Conservation (phyloP, 495 filamentous ascomycete species). For the Neurospora hispaniola region DNA sequence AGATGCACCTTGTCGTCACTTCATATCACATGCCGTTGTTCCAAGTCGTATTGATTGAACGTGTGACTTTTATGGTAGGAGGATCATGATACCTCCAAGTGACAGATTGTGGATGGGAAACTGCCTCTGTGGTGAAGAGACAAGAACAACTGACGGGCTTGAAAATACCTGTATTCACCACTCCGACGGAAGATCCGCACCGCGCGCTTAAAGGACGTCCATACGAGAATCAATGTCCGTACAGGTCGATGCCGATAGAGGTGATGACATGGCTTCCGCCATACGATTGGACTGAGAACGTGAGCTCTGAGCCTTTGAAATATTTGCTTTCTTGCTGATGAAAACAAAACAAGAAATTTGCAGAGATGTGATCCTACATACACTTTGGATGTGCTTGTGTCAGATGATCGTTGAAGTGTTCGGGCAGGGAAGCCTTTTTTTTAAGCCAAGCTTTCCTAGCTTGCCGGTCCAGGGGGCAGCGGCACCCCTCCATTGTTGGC, state of each 20-base stretch:
- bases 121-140: not conserved
- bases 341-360: not conserved
- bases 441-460: not conserved
- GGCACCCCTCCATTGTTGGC: not conserved
- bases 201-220: not conserved
- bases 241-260: not conserved
- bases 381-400: not conserved
- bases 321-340: not conserved
- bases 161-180: not conserved
- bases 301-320: not conserved
- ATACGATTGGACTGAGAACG: not conserved
- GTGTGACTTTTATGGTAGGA: slow-evolving; percentile 6
- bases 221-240: not conserved
- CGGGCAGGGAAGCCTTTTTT: not conserved
- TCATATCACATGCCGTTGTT: slow-evolving; percentile 12
- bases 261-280: not conserved
- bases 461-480: not conserved
- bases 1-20: slow-evolving; percentile 11
- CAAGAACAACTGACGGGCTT: not conserved
- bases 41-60: slow-evolving; percentile 9
- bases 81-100: not conserved
- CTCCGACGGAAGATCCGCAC: not conserved
- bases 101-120: not conserved
- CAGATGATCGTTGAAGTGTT: not conserved
- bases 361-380: not conserved